Evolutionary conservation across 495 filamentous ascomycete genomes (phyloP).

Genomic region (Talaromyces nanjingensis): DNA sequence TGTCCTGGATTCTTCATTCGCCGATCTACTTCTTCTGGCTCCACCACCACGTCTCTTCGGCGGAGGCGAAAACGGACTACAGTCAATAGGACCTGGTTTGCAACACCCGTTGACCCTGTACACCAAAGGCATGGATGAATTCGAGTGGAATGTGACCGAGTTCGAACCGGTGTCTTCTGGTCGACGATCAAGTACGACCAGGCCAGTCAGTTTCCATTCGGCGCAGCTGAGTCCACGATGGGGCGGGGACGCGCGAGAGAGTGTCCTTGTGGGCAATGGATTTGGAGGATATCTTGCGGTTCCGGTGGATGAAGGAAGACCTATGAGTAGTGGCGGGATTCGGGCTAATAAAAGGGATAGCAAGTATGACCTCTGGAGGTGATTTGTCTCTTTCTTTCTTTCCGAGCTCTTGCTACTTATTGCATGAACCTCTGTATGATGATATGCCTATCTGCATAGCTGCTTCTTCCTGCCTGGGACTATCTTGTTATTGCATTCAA

Average conservation of each 20-base stretch:
- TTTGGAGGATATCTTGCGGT: constrained; percentile 79
- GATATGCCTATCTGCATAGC: background rate
- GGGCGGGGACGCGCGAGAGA: constrained; percentile 55
- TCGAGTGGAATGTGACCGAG: constrained; percentile 76
- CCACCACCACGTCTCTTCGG: constrained; percentile 37
- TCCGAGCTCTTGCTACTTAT: background rate
- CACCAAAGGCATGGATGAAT: constrained; percentile 75
- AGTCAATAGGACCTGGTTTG: constrained; percentile 37
- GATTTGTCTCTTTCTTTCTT: constrained; percentile 4
- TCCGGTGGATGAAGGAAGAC: constrained; percentile 47
- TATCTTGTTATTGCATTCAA: background rate
- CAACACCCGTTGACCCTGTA: constrained; percentile 69
- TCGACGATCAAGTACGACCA: constrained; percentile 32
- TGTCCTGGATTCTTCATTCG: constrained; percentile 75
- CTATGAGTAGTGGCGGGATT: constrained; percentile 29
- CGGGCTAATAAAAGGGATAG: constrained; percentile 24
- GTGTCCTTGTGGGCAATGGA: constrained; percentile 65
- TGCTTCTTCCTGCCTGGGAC: background rate
- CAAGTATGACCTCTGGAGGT: constrained; percentile 38
- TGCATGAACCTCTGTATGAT: background rate
- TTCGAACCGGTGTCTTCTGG: constrained; percentile 39
- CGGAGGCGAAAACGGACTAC: constrained; percentile 25
- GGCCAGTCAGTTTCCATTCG: constrained; percentile 49
- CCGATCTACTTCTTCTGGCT: constrained; percentile 63
- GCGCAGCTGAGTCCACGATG: constrained; percentile 49